These are phyloP conservation scores for Coccomyxa sp. DNA, from an alignment of 139 green algal genomes.

Conservation along the genomic window DNA sequence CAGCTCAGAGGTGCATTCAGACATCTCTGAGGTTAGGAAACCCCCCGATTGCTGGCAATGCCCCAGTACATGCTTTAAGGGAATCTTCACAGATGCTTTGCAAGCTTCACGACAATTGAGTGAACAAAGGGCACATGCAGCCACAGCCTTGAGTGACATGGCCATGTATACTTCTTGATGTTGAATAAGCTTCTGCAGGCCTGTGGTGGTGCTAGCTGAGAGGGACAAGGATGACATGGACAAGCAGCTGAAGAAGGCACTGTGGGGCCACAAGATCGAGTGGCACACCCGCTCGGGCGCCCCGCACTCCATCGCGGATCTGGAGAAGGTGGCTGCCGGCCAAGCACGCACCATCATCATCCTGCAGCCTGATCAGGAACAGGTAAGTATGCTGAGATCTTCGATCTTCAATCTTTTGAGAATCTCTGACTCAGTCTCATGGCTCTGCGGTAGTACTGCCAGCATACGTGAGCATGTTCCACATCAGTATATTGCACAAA, in stretches of 20 bases:
- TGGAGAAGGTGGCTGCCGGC: constrained; percentile 19
- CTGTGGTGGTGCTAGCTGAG: constrained; percentile 28
- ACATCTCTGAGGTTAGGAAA: too few species aligned
- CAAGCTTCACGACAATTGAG: background rate
- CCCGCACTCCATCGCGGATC: constrained; percentile 18
- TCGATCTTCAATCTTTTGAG: too few species aligned
- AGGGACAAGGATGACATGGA: constrained; percentile 37
- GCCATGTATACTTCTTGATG: background rate
- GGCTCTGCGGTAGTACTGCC: too few species aligned
- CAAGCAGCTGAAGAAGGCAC: constrained; percentile 23
- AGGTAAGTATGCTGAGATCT: too few species aligned
- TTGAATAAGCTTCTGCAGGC: constrained; percentile 4
- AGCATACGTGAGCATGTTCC: too few species aligned
- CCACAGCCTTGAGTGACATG: too few species aligned
- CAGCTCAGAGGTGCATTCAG: too few species aligned
- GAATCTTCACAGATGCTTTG: background rate
- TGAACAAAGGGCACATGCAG: background rate
- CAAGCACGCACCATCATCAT: constrained; percentile 29
- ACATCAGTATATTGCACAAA: too few species aligned
- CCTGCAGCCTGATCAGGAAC: constrained; percentile 7
- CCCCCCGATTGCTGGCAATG: too few species aligned
- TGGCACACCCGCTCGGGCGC: constrained; percentile 27
- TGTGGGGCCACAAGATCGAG: constrained; percentile 20
- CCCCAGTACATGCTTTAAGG: too few species aligned
- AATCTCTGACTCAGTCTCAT: too few species aligned